Evolutionary conservation across 495 filamentous ascomycete species (phyloP).

Genomic region (Aspergillus steynii): DNA sequence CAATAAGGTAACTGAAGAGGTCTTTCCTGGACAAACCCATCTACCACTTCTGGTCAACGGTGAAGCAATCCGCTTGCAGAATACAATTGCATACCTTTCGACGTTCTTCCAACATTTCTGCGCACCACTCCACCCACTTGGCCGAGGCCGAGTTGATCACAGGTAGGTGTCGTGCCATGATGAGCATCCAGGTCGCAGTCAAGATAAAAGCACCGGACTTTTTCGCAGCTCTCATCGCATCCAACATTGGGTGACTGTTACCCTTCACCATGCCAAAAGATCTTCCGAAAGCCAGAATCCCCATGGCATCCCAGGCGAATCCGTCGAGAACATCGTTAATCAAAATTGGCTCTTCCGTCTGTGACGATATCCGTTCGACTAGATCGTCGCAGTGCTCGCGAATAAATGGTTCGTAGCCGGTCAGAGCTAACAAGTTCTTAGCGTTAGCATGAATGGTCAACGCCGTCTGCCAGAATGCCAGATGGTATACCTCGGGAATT

Average conservation of each 20-base stretch:
- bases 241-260: background rate
- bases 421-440: background rate
- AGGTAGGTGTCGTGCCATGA: slow-evolving; percentile 6
- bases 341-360: slow-evolving; percentile 1
- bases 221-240: background rate
- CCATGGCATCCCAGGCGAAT: slow-evolving; percentile 17
- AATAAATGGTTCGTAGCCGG: slow-evolving; percentile 14
- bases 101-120: slow-evolving; percentile 7
- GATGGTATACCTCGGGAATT: slow-evolving; percentile 9
- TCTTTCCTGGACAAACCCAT: slow-evolving; percentile 8
- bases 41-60: background rate
- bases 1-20: slow-evolving; percentile 18
- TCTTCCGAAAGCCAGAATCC: slow-evolving; percentile 13
- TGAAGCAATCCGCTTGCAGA: background rate
- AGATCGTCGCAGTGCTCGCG: slow-evolving; percentile 15
- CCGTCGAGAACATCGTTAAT: slow-evolving; percentile 8
- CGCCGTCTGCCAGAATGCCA: background rate
- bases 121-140: slow-evolving; percentile 12
- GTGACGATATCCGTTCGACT: slow-evolving; percentile 2
- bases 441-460: background rate
- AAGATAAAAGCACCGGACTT: background rate
- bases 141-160: background rate
- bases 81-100: slow-evolving; percentile 4
- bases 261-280: slow-evolving; percentile 15
- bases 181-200: slow-evolving; percentile 8